Evolutionary conservation across 2,329 filamentous ascomycete genomes (phyloP), one percentile per base, ranked within the genome.

Genomic region (Neocucurbitaria cava): DNA sequence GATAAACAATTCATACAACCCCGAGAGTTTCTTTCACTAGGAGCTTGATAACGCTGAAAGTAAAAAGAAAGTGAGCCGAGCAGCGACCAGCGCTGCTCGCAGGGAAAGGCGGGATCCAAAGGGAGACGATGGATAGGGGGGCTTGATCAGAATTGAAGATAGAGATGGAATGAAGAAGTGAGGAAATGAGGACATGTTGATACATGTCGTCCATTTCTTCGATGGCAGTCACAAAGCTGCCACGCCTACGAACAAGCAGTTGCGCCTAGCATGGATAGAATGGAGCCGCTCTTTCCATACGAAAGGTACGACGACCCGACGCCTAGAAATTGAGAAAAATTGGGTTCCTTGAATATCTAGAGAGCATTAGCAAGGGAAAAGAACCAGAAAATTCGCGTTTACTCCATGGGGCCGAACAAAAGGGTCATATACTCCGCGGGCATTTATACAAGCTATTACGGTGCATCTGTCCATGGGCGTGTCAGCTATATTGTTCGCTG

Each of bases 41-140:
- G 26, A 20, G 30, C 30, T 33, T 10, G 31, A 13, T 7, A 7
- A 20, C n/a, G 21, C n/a, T 13, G 3, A 5, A 1, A 23, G 30
- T 38, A 7, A 15, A 18, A 24, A 10, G 15, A 47, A 54, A 10
- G 50, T 36, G 33, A 9, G 38, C 17, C 23, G 5, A 11, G 38
- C 35, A 53, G 54, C 57, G 44, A 30, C 54, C 51, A 51, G 59
- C 50, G 42, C 52, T 52, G 43, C 23, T 8, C 4, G 45, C 38
- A 1, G 13, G 15, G 33, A 20, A 24, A 17, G 15, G 36, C 31
- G 44, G 17, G 17, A 26, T 24, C 31, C 21, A 33, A 15, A 30
- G 13, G 40, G 20, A 20, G 28, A 36, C 2, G 13, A 36, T 10
- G 38, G 20, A 31, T 1, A 24, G 15, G 21, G 21, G 23, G 13